Conservation (phyloP, 495 filamentous ascomycete species). For the Hypoxylon intermedium region DNA sequence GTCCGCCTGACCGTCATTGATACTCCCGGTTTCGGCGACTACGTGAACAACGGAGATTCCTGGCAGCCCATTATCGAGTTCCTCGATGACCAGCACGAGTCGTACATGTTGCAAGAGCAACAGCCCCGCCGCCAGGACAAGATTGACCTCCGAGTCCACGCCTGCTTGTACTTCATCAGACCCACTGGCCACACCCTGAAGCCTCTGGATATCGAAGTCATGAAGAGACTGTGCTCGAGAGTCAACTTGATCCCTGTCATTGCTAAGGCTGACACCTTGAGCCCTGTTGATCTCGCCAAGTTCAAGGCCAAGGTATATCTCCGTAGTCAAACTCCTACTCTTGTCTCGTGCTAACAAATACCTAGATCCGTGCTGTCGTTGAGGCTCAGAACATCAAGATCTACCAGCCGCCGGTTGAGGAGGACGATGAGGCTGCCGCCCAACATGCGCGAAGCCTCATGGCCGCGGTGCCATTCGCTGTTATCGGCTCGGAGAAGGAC, state of each 20-base stretch:
- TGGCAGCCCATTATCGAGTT: conserved; percentile 99
- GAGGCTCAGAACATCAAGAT: conserved; percentile 99
- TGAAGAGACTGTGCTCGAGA: conserved; percentile 96
- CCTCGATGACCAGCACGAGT: conserved; percentile 99
- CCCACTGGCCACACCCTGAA: conserved; percentile 98
- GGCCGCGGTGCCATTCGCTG: conserved; percentile 97
- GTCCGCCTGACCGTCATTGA: conserved; percentile 98
- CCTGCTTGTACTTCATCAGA: conserved; percentile 98
- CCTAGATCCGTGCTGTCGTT: conserved; percentile 88
- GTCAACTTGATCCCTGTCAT: conserved; percentile 98
- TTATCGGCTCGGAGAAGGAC: conserved; percentile 98
- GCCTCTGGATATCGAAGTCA: conserved; percentile 98
- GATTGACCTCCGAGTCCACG: conserved; percentile 98
- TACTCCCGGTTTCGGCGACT: conserved; percentile 98
- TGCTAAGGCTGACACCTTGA: conserved; percentile 97
- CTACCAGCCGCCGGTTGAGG: conserved; percentile 95
- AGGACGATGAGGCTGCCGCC: conserved; percentile 95
- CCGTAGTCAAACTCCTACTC: neutral
- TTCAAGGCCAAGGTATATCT: conserved; percentile 87
- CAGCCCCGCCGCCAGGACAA: conserved; percentile 96
- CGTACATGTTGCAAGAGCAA: conserved; percentile 99
- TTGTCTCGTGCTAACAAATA: conserved; percentile 36
- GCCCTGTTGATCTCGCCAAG: conserved; percentile 83
- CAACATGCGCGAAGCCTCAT: conserved; percentile 92
- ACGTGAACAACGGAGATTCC: conserved; percentile 99